Evolutionary conservation across 2,329 filamentous ascomycete species (phyloP).

Genomic region (Ambrosiella beaveri): DNA sequence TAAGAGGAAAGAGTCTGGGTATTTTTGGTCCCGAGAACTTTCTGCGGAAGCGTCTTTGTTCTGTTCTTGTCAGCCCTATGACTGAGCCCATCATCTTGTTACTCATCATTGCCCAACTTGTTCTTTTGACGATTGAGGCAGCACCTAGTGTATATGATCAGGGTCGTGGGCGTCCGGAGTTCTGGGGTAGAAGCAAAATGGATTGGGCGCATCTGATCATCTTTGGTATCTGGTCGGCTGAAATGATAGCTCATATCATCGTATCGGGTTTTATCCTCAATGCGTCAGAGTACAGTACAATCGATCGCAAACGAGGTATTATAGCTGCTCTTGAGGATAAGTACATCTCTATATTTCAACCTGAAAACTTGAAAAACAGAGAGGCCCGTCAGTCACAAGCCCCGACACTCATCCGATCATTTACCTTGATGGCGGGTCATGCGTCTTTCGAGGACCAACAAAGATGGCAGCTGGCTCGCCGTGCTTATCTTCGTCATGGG

Average conservation of each 20-base stretch:
- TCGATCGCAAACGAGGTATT: conserved; percentile 60
- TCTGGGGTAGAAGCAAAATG: conserved; percentile 51
- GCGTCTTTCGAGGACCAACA: conserved; percentile 61
- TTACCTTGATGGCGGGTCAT: conserved; percentile 53
- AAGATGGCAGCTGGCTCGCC: conserved; percentile 67
- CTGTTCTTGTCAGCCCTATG: conserved; percentile 68
- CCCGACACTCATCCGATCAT: conserved; percentile 18
- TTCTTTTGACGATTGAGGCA: conserved; percentile 76
- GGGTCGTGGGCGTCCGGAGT: conserved; percentile 39
- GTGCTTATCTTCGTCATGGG: conserved; percentile 83
- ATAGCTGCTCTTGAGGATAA: conserved; percentile 59
- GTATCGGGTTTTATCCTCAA: conserved; percentile 91
- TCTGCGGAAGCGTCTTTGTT: conserved; percentile 58
- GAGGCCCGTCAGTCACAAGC: conserved; percentile 30
- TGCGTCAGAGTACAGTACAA: conserved; percentile 77
- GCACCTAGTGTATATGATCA: conserved; percentile 50
- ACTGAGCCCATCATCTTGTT: conserved; percentile 76
- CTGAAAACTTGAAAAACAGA: conserved; percentile 51
- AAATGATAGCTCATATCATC: conserved; percentile 66
- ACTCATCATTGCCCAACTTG: conserved; percentile 72
- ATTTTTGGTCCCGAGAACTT: conserved; percentile 66
- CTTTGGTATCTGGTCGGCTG: conserved; percentile 79
- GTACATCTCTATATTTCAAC: conserved; percentile 63
- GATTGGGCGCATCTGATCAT: conserved; percentile 70
- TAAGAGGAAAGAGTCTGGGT: conserved; percentile 72